Conservation (phyloP, 2,329 filamentous ascomycete genomes). For the Colletotrichum sp. region DNA sequence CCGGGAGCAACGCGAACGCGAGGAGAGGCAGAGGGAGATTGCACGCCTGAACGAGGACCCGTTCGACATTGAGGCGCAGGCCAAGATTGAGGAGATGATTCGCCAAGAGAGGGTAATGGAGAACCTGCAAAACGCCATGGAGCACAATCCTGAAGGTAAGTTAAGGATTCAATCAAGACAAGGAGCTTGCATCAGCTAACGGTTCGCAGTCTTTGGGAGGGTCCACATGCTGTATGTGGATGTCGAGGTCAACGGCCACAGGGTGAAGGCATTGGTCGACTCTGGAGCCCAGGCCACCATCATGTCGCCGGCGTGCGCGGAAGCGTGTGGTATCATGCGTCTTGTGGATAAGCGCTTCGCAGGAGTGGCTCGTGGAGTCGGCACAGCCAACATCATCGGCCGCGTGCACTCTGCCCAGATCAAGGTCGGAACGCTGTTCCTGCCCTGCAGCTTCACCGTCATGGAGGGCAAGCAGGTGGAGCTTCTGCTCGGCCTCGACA, state of each 20-base stretch:
- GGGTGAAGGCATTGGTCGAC: constrained; percentile 95
- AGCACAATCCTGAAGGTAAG: constrained; percentile 93
- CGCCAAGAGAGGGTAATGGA: constrained; percentile 92
- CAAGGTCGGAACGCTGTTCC: constrained; percentile 84
- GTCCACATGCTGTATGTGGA: constrained; percentile 97
- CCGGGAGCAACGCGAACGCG: constrained; percentile 74
- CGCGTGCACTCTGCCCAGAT: constrained; percentile 96
- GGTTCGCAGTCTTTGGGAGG: constrained; percentile 79
- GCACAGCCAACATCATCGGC: constrained; percentile 92
- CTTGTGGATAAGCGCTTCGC: constrained; percentile 92
- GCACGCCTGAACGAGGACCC: constrained; percentile 89
- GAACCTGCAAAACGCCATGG: constrained; percentile 95
- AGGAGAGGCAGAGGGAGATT: constrained; percentile 82
- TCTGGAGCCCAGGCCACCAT: constrained; percentile 98
- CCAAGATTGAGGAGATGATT: constrained; percentile 95
- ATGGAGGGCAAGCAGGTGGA: constrained; percentile 99
- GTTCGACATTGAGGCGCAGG: constrained; percentile 91
- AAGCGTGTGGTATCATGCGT: constrained; percentile 93
- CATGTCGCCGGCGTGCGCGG: constrained; percentile 94
- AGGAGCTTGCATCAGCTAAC: not conserved
- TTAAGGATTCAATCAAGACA: constrained; percentile 26
- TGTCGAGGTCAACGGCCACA: constrained; percentile 91
- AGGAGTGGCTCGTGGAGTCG: constrained; percentile 90
- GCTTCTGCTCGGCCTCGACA: constrained; percentile 89
- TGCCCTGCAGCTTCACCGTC: constrained; percentile 96